Base-by-base conservation (phyloP, 805 yeast species). In the Nakazawaea pomicola region DNA sequence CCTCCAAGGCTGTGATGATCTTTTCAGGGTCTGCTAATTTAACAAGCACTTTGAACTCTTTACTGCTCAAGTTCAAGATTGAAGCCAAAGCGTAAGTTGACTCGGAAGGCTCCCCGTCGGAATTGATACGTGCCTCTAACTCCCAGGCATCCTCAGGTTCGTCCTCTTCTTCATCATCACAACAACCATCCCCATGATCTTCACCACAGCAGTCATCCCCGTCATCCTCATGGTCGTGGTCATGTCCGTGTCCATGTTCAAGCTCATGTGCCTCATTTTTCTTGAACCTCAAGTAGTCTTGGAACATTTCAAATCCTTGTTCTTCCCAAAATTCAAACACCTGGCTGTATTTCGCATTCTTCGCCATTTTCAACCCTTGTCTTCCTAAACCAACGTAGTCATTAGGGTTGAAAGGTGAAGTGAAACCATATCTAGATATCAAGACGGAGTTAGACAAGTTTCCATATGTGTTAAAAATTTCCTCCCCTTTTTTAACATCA, bases 391-490 rank as follows among this genome's bases (percentile, higher is more conserved):
- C 67, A 10, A 83, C 72, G 2, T 70, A 55, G 49, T 83, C 88
- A 51, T 74, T 69, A 1, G 65, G 62, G 48, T 79, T 76, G n/a
- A 64, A 62, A 37, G 67, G 62, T 28, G 73, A 64, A 8, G 80
- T 74, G 56, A 90, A 89, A 1, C 96, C 96, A 56, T 89, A 90
- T 43, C 85, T 71, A 11, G 89, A 76, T 11, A 89, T 57, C 30
- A 90, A 61, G 28, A 75, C 70, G 0, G 83, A 67, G 49, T 85
- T 87, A 12, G 80, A 61, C 29, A 82, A 65, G 20, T 79, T 82
- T 0, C 96, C 97, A 52, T 89, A 90, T 0, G 93, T 79, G 60
- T 87, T 89, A 65, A 80, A 85, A 11, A 91, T 53, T 53, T 91
- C 96, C 10, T 65, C 57, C 6, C 77, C 76, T 25, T 61, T 54